Evolutionary conservation across 1,139 yeast genomes (phyloP).

Genomic region (Blastobotrys niveus): DNA sequence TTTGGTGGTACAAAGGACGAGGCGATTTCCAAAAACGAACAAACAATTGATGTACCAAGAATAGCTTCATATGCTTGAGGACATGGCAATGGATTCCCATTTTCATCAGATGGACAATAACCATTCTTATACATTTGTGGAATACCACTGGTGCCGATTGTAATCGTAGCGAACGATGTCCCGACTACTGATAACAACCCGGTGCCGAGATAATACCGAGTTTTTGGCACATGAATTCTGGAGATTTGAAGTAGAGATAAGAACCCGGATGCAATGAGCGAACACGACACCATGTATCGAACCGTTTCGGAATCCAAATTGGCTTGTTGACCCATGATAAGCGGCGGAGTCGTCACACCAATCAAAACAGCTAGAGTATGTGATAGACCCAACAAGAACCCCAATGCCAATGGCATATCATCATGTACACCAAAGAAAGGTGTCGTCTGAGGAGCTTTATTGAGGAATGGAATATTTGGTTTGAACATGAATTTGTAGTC

Average conservation of each 20-base stretch:
- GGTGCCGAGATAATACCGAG: slow-evolving; percentile 76
- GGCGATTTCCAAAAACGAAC: slow-evolving; percentile 66
- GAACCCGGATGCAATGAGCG: slow-evolving; percentile 70
- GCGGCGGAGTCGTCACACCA: slow-evolving; percentile 83
- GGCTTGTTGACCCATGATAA: slow-evolving; percentile 58
- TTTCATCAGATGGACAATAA: slow-evolving; percentile 55
- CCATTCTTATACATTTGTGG: slow-evolving; percentile 78
- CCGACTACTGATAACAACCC: slow-evolving; percentile 87
- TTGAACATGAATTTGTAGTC: slow-evolving; percentile 72
- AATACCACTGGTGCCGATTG: slow-evolving; percentile 67
- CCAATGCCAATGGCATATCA: slow-evolving; percentile 72
- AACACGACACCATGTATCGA: slow-evolving; percentile 71
- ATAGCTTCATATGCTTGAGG: slow-evolving; percentile 88
- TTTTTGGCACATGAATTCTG: slow-evolving; percentile 64
- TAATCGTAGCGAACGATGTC: slow-evolving; percentile 79
- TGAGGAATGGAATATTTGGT: slow-evolving; percentile 67
- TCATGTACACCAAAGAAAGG: slow-evolving; percentile 79
- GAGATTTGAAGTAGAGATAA: slow-evolving; percentile 74
- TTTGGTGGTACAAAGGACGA: slow-evolving; percentile 73
- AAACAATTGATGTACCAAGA: slow-evolving; percentile 69
- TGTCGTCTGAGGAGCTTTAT: slow-evolving; percentile 41
- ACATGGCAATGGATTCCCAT: slow-evolving; percentile 64
- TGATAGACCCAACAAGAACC: slow-evolving; percentile 74
- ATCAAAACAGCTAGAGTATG: slow-evolving; percentile 88
- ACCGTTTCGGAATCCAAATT: slow-evolving; percentile 46